Conservation (phyloP, 2,329 filamentous ascomycete genomes). For the Tolypocladium cylindrosporum region DNA sequence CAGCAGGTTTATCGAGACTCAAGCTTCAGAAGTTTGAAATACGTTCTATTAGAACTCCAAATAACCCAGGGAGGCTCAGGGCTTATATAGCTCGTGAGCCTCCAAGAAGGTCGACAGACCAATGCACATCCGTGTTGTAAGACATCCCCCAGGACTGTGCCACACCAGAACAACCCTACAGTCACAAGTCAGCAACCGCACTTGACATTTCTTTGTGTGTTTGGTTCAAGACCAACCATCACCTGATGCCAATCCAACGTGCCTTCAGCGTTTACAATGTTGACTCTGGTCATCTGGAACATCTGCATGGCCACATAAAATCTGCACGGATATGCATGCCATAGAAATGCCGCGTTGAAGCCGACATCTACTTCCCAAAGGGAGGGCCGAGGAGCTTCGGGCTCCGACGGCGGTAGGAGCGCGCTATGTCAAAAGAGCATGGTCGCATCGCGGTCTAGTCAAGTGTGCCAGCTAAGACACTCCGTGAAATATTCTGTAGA, state of each 20-base stretch:
- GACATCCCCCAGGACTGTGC: background rate
- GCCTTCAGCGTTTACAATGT: background rate
- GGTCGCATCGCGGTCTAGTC: background rate
- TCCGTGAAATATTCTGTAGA: background rate
- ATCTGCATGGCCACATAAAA: no score
- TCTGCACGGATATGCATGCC: no score
- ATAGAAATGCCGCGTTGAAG: no score
- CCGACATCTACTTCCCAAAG: no score
- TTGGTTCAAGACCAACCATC: no score
- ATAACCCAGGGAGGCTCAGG: background rate
- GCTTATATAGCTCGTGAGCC: background rate
- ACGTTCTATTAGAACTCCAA: background rate
- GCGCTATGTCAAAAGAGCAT: background rate
- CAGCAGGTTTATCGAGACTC: background rate
- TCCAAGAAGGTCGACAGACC: background rate
- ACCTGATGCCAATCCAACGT: background rate
- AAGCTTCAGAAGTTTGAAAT: background rate
- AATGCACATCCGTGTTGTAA: background rate
- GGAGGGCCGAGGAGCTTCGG: no score
- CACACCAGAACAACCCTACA: background rate
- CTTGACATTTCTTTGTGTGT: background rate
- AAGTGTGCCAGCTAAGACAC: background rate
- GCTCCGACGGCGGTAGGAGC: no score
- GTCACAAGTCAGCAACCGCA: background rate
- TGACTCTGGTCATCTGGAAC: background rate